Conservation (phyloP, 768 basidiomycete genomes). For the Lactarius sanguifluus region DNA sequence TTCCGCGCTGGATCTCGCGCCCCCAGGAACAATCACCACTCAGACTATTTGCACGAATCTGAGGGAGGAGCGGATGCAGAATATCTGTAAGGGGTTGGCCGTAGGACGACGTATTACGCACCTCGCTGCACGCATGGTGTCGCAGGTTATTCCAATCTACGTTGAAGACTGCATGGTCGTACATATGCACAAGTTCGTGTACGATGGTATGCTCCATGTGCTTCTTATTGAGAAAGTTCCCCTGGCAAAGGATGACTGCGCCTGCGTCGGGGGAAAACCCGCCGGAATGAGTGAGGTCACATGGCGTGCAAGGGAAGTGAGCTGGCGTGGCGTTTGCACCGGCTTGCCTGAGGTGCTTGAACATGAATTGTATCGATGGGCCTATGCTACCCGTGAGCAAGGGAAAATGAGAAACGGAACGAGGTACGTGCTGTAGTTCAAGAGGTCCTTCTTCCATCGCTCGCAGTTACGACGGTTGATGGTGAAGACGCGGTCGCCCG, state of each 20-base stretch:
- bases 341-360: slow-evolving; percentile 79
- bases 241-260: slow-evolving; percentile 82
- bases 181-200: slow-evolving; percentile 94
- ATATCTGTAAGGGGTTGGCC: slow-evolving; percentile 17
- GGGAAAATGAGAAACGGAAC: background rate
- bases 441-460: slow-evolving; percentile 50
- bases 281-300: slow-evolving; percentile 69
- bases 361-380: slow-evolving; percentile 86
- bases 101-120: slow-evolving; percentile 38
- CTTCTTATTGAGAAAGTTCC: slow-evolving; percentile 72
- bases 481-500: slow-evolving; percentile 43
- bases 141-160: slow-evolving; percentile 88
- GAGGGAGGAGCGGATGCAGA: slow-evolving; percentile 10
- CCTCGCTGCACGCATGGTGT: slow-evolving; percentile 97
- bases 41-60: slow-evolving; percentile 95
- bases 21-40: slow-evolving; percentile 91
- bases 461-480: slow-evolving; percentile 48
- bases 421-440: slow-evolving; percentile 46
- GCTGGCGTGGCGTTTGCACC: slow-evolving; percentile 68
- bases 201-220: slow-evolving; percentile 93
- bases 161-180: slow-evolving; percentile 93
- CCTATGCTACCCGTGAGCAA: slow-evolving; percentile 46
- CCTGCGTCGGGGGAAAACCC: slow-evolving; percentile 80
- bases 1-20: slow-evolving; percentile 76
- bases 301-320: slow-evolving; percentile 83